Conservation (phyloP, 129 eudicot species). For the Kitagawia praeruptora region DNA sequence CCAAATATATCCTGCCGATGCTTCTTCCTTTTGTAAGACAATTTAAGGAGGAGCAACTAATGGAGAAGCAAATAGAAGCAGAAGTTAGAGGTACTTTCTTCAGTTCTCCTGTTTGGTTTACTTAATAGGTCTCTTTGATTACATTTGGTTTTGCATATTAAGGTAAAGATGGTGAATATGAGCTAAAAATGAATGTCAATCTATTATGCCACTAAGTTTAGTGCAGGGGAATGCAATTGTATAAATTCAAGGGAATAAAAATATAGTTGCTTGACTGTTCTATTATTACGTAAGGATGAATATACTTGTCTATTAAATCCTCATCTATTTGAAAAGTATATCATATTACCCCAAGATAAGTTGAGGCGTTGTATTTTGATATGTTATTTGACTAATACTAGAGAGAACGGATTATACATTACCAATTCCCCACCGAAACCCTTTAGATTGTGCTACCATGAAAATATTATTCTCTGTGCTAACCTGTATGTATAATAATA, state of each 20-base stretch:
- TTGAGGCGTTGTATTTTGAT: background rate
- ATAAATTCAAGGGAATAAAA: background rate
- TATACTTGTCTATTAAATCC: background rate
- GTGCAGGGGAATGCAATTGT: background rate
- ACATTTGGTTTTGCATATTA: background rate
- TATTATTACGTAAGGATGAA: background rate
- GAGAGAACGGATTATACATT: background rate
- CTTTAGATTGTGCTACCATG: background rate
- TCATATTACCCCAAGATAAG: background rate
- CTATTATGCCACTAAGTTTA: background rate
- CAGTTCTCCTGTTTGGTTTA: background rate
- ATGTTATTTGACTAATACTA: background rate
- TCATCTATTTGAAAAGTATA: background rate
- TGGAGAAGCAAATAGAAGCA: constrained; percentile 64
- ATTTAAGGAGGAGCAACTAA: constrained; percentile 44
- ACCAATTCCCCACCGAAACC: background rate
- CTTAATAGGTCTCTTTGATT: background rate
- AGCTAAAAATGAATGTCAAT: background rate
- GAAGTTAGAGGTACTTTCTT: constrained; percentile 46
- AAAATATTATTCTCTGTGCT: background rate
- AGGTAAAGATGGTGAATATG: background rate
- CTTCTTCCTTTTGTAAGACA: constrained; percentile 60
- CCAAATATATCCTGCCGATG: constrained; percentile 39
- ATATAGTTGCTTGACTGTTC: background rate
- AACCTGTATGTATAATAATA: background rate